Base-by-base conservation (phyloP, 768 basidiomycete species). In the Russula vinacea region DNA sequence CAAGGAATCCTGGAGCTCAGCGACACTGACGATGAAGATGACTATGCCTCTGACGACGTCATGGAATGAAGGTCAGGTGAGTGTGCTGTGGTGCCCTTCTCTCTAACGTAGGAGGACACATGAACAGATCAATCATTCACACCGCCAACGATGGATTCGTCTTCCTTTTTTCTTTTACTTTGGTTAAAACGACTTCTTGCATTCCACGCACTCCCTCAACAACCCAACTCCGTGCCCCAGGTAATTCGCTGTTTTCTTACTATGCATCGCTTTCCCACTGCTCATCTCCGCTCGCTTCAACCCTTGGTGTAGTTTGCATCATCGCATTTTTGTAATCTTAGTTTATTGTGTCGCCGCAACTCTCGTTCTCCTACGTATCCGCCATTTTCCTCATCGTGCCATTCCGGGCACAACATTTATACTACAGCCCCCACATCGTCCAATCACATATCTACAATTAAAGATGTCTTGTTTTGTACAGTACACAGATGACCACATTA, bases 1-100 rank as follows among this genome's bases (percentile, higher is more conserved):
- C 57, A 67, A 14, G 78, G 78, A 45, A 74, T 84, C 60, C 69
- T 84, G 60, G 76, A 79, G 32, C 71, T 84, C 65, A 84, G 81
- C 70, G 81, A 82, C 67, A 67, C 65, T 3, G 67, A 68, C 2
- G 78, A 79, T 24, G 79, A 78, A 54, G 76, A 76, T 14, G 73
- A 76, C 44, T 71, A 73, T 29, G 54, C 49, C 10, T 49, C 26
- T 14, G 49, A 56, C 40, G 49, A 60, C 2, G 56, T 52, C 10
- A 60, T 59, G 62, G 66, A 49, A 51, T 58, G 50, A 58, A 26
- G 16, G 29, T 49, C 7, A 67, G 67, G 65, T 68, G 45, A 37
- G 65, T 53, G 52, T 19, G 45, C 37, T 33, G 37, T 51, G 42
- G 53, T 11, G 53, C 6, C 11, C 17, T 40, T 40, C 55, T 22